Evolutionary conservation across 257 asterid genomes (phyloP).

Genomic region (Apocynum venetum): DNA sequence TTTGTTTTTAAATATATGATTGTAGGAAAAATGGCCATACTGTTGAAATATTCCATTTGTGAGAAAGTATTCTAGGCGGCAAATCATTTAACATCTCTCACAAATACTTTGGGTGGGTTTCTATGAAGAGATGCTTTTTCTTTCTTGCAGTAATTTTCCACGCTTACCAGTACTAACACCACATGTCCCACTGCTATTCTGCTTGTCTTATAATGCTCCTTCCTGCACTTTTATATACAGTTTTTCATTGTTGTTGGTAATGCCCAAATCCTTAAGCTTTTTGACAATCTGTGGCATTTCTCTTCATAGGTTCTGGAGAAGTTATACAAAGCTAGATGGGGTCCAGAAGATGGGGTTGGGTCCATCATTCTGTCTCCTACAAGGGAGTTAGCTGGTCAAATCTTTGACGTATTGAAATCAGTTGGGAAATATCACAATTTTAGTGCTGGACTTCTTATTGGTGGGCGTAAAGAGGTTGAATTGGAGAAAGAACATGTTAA

Average conservation of each 20-base stretch:
- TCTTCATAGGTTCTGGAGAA: conserved; percentile 68
- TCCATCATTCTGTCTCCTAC: conserved; percentile 93
- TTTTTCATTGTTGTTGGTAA: neutral
- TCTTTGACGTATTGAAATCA: conserved; percentile 64
- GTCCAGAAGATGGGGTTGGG: conserved; percentile 96
- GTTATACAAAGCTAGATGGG: conserved; percentile 81
- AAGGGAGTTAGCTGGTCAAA: conserved; percentile 86
- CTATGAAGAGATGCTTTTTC: neutral
- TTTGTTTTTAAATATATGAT: neutral
- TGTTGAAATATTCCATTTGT: neutral
- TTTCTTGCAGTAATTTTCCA: neutral
- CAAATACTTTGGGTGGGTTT: neutral
- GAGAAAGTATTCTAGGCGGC: neutral
- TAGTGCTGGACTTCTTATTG: conserved; percentile 96
- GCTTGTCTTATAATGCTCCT: neutral
- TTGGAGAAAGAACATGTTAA: conserved; percentile 81
- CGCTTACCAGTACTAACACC: neutral
- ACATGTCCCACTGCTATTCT: neutral
- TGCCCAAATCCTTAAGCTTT: neutral
- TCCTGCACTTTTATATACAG: neutral
- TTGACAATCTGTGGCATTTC: conserved; percentile 8
- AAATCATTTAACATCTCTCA: neutral
- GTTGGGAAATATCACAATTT: conserved; percentile 85
- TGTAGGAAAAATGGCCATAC: neutral
- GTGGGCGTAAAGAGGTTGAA: conserved; percentile 91